Evolutionary conservation across 805 yeast genomes (phyloP).

Genomic region (Candida nitratophila): DNA sequence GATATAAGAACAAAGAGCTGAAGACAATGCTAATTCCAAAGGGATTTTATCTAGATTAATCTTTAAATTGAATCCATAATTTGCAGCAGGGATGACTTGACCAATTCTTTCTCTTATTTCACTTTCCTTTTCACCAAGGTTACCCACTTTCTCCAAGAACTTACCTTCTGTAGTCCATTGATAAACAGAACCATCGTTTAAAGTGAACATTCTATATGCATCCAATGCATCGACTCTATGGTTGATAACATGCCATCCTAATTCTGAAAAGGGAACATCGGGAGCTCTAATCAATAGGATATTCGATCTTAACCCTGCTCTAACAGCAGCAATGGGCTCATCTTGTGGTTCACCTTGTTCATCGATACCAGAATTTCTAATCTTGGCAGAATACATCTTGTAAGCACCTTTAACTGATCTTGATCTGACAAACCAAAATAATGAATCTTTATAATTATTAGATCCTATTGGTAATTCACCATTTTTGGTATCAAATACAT

Average conservation of each 20-base stretch:
- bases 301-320: constrained; percentile 58
- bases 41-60: constrained; percentile 50
- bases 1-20: constrained; percentile 53
- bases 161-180: constrained; percentile 62
- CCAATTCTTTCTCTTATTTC: constrained; percentile 63
- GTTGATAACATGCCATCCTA: constrained; percentile 57
- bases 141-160: constrained; percentile 48
- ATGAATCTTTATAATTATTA: constrained; percentile 33
- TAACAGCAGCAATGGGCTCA: constrained; percentile 49
- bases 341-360: constrained; percentile 47
- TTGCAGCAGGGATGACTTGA: constrained; percentile 45
- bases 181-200: constrained; percentile 52
- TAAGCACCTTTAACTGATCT: constrained; percentile 63
- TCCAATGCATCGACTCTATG: constrained; percentile 58
- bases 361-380: constrained; percentile 34
- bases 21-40: constrained; percentile 50
- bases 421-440: constrained; percentile 53
- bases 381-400: constrained; percentile 41
- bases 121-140: constrained; percentile 56
- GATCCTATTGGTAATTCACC: constrained; percentile 32
- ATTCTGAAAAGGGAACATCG: constrained; percentile 41
- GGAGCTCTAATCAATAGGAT: constrained; percentile 48
- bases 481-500: constrained; percentile 38
- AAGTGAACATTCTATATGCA: constrained; percentile 50
- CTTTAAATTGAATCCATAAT: constrained; percentile 45